phyloP scores from a whole-genome alignment of 305 asterid species.

The Fraxinus platypoda region DNA sequence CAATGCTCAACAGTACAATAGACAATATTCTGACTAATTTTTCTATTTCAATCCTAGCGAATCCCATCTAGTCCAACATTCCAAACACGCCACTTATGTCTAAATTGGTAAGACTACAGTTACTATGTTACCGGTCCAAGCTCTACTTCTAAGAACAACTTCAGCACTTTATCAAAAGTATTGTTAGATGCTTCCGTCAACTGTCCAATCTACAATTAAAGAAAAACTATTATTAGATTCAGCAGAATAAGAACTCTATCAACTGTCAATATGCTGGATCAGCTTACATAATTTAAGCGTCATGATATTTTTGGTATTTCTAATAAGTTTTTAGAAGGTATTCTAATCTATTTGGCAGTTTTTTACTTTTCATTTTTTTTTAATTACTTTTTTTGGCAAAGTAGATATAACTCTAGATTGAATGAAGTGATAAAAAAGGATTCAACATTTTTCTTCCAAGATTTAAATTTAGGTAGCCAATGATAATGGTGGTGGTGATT shows the following conservation, averaged over 20 bases:
- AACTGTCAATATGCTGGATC: slow-evolving; percentile 1
- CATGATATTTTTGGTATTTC: neutral
- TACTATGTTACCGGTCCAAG: slow-evolving; percentile 24
- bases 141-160: slow-evolving; percentile 31
- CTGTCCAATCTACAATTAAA: slow-evolving; percentile 23
- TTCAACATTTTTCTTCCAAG: slow-evolving; percentile 2
- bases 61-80: neutral
- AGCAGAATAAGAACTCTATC: neutral
- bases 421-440: neutral
- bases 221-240: slow-evolving; percentile 15
- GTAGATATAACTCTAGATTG: neutral
- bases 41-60: neutral
- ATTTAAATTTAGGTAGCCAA: neutral
- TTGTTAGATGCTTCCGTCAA: slow-evolving; percentile 24
- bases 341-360: neutral
- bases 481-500: neutral
- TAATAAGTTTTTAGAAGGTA: neutral
- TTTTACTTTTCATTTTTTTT: neutral
- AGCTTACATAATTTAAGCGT: neutral
- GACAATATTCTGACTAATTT: neutral
- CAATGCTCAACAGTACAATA: neutral
- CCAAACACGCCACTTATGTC: neutral
- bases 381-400: neutral
- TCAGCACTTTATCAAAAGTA: slow-evolving; percentile 26
- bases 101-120: slow-evolving; percentile 1